Evolutionary conservation across 2,329 filamentous ascomycete species (phyloP), one percentile per base, ranked within the genome.

Genomic region (Huntiella abstrusa): DNA sequence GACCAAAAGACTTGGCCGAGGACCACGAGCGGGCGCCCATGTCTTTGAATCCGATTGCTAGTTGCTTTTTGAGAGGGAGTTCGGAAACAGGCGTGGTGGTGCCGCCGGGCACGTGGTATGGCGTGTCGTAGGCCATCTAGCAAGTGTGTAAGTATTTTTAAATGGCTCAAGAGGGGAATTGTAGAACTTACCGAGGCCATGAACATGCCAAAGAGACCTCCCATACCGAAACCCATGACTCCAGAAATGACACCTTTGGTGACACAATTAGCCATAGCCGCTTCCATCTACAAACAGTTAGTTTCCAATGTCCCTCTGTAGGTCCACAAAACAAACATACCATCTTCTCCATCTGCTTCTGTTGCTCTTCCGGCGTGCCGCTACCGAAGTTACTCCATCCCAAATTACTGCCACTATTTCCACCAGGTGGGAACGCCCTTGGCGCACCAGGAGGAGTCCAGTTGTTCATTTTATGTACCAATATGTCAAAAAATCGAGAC

Each of bases 101-200:
- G 57, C 53, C 58, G 41, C 57, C 55, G 56, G 63, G 63, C 38
- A 65, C 63, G 60, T 74, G 80, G 63, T 86, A 80, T 49, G 88
- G 83, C 0, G 87, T 95, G 60, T 98, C 91, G 73, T 98, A 98
- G 63, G 85, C 81, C 91, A 98, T 98, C 85, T 93, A 50, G 6
- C 33, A 28, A 8, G 19, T 5, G 39, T 22, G 40, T 17, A 16
- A 28, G 33, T 5, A 34, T 32, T 17, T 22, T 6, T 15, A 22
- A 11, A 22, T n/a, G 7, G 3, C 8, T 13, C 12, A 8, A 28
- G 40, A 32, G 12, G 40, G 19, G 12, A 11, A 17, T 5, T 44
- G 16, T 32, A 5, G 17, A 38, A 68, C 80, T 52, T 77, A 93
- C 85, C 57, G 83, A 91, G 50, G 87, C 85, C 88, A 96, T 98